Conservation (phyloP, 2,329 filamentous ascomycete species). For the Fusarium solani-melongenae region DNA sequence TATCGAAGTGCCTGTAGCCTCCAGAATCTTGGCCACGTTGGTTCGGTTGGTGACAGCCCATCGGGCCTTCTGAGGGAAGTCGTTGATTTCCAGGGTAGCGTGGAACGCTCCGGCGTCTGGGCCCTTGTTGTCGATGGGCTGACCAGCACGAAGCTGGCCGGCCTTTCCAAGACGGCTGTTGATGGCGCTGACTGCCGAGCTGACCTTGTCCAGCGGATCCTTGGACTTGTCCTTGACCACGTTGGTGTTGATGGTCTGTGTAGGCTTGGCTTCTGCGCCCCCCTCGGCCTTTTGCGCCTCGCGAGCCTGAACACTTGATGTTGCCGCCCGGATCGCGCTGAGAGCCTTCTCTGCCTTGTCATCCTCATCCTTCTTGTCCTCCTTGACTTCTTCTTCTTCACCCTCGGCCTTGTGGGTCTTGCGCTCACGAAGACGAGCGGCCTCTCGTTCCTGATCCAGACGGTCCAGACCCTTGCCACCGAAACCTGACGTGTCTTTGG, state of each 20-base stretch:
- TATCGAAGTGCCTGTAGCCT: slow-evolving; percentile 93
- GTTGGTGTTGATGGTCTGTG: slow-evolving; percentile 65
- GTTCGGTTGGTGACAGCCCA: slow-evolving; percentile 99
- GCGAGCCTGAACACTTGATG: slow-evolving; percentile 66
- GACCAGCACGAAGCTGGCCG: slow-evolving; percentile 88
- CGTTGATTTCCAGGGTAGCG: slow-evolving; percentile 97
- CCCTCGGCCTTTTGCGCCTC: slow-evolving; percentile 60
- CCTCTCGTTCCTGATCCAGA: slow-evolving; percentile 90
- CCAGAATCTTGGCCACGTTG: slow-evolving; percentile 97
- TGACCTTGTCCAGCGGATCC: slow-evolving; percentile 85
- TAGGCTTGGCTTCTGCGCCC: slow-evolving; percentile 47
- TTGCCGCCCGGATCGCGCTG: slow-evolving; percentile 71
- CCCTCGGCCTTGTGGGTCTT: slow-evolving; percentile 91
- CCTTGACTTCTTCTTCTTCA: slow-evolving; percentile 83
- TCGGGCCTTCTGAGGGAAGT: slow-evolving; percentile 97
- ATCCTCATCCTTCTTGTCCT: slow-evolving; percentile 78
- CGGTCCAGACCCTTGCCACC: slow-evolving; percentile 94
- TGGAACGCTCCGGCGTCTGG: slow-evolving; percentile 97
- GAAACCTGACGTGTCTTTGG: slow-evolving; percentile 90
- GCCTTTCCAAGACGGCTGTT: slow-evolving; percentile 90
- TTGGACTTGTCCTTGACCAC: slow-evolving; percentile 67
- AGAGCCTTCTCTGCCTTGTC: slow-evolving; percentile 78
- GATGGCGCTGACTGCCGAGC: slow-evolving; percentile 90
- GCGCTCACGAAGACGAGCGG: slow-evolving; percentile 85
- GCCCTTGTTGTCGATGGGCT: slow-evolving; percentile 98